These are phyloP conservation scores for Thraustochytrium sp. DNA, from an alignment of 352 stramenopile genomes.

Conservation along the genomic window DNA sequence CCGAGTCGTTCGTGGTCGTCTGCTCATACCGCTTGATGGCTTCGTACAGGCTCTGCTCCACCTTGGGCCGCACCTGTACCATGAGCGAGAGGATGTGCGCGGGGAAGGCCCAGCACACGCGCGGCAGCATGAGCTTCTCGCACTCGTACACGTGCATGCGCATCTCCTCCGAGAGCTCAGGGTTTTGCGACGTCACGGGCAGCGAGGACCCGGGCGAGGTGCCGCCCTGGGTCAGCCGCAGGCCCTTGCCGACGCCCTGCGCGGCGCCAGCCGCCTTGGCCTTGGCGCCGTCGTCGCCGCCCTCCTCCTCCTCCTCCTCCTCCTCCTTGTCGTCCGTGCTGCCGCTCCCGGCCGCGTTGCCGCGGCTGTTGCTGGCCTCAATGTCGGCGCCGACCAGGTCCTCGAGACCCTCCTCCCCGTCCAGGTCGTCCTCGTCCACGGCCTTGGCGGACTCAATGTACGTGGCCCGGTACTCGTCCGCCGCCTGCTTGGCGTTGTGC, in stretches of 20 bases:
- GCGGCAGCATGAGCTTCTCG: slow-evolving; percentile 63
- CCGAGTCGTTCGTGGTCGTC: not conserved
- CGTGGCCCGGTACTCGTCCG: not conserved
- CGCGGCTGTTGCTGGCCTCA: no score
- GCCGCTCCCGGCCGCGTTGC: no score
- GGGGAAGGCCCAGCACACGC: slow-evolving; percentile 38
- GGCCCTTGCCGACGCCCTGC: not conserved
- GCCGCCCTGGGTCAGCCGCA: not conserved
- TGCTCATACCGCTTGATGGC: not conserved
- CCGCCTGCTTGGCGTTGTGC: slow-evolving; percentile 57
- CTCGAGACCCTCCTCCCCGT: not conserved
- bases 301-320: not conserved
- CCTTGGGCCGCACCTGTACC: not conserved
- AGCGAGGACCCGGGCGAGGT: not conserved
- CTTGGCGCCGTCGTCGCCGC: not conserved
- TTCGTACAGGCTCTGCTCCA: slow-evolving; percentile 37
- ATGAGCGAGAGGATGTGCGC: slow-evolving; percentile 4
- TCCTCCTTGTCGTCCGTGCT: no score
- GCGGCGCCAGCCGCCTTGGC: not conserved
- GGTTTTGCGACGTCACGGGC: not conserved
- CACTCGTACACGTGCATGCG: slow-evolving; percentile 43
- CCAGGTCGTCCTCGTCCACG: not conserved
- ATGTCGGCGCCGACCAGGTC: no score
- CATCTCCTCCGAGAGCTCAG: not conserved
- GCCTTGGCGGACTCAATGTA: not conserved